A percentile compares a stretch with the other conserved stretches of the same genome.
These are phyloP conservation scores for Boletus pseudopeckii DNA, from an alignment of 768 basidiomycete genomes.

Conservation along the genomic window DNA sequence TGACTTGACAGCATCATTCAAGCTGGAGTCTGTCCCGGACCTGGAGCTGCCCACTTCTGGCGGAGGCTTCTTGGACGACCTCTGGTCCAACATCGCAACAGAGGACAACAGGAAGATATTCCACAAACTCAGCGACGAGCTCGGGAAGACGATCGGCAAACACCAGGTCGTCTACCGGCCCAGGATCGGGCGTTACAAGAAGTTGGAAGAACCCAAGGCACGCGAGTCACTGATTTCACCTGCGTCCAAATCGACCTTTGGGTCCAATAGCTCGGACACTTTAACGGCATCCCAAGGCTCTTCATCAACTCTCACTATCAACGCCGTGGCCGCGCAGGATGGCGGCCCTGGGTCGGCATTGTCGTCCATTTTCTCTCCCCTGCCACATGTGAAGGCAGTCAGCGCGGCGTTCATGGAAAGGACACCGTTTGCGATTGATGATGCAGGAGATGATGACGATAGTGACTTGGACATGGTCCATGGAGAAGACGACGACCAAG, in stretches of 20 bases:
- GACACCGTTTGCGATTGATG: conserved; percentile 96
- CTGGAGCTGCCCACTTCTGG: conserved; percentile 58
- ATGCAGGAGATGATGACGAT: conserved; percentile 68
- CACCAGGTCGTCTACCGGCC: conserved; percentile 83
- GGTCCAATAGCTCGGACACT: conserved; percentile 34
- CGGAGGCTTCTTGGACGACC: conserved; percentile 69
- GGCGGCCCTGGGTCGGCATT: conserved; percentile 18
- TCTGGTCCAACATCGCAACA: conserved; percentile 88
- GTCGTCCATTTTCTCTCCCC: conserved; percentile 41
- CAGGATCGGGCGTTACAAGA: conserved; percentile 81
- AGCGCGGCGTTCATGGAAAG: conserved; percentile 86
- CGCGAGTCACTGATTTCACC: conserved; percentile 83
- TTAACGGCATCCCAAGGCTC: conserved; percentile 30
- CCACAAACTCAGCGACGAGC: conserved; percentile 89
- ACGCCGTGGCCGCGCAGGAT: conserved; percentile 31
- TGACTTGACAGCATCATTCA: conserved; percentile 86
- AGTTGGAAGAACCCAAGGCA: conserved; percentile 82
- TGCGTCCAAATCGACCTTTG: conserved; percentile 52
- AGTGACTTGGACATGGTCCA: conserved; percentile 53
- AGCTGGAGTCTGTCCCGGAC: conserved; percentile 66
- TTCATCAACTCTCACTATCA: conserved; percentile 51
- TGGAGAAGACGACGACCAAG: conserved; percentile 64
- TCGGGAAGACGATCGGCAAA: conserved; percentile 91
- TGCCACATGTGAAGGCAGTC: conserved; percentile 70
- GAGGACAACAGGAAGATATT: conserved; percentile 93